Conservation (phyloP, 2,329 filamentous ascomycete species). For the Talaromyces funiculosus region DNA sequence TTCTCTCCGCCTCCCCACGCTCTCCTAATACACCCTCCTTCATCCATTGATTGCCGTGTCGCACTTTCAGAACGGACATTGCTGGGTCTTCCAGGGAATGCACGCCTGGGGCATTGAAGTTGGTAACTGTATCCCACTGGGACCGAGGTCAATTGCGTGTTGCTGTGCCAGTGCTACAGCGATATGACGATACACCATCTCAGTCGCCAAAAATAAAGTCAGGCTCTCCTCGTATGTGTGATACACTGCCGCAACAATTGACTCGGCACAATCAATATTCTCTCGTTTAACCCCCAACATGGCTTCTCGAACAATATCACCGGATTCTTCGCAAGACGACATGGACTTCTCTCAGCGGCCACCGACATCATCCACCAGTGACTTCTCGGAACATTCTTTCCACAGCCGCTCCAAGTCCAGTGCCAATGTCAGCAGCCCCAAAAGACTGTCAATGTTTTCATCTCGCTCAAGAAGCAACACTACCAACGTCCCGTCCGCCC, state of each 20-base stretch:
- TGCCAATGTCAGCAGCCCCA: conserved; percentile 33
- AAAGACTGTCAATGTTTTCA: conserved; percentile 36
- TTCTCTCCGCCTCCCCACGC: background rate
- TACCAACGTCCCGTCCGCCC: conserved; percentile 47
- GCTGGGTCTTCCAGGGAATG: background rate
- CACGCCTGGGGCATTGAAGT: background rate
- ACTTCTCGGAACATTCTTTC: conserved; percentile 28
- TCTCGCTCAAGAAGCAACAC: conserved; percentile 39
- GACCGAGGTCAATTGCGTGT: background rate
- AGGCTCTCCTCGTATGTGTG: background rate
- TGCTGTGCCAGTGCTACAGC: background rate
- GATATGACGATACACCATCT: conserved; percentile 1
- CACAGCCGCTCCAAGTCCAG: conserved; percentile 33
- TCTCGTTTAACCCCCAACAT: background rate
- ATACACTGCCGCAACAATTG: background rate
- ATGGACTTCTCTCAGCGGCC: conserved; percentile 27
- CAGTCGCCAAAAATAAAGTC: background rate
- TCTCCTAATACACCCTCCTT: background rate
- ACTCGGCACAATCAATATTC: background rate
- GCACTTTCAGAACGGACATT: background rate
- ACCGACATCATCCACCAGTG: conserved; percentile 28
- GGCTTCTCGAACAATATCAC: conserved; percentile 3
- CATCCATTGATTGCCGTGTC: background rate
- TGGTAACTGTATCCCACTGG: background rate
- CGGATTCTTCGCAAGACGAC: conserved; percentile 17